Conservation (phyloP, 73 alveolate species). For the Tetrahymena malaccensis region DNA sequence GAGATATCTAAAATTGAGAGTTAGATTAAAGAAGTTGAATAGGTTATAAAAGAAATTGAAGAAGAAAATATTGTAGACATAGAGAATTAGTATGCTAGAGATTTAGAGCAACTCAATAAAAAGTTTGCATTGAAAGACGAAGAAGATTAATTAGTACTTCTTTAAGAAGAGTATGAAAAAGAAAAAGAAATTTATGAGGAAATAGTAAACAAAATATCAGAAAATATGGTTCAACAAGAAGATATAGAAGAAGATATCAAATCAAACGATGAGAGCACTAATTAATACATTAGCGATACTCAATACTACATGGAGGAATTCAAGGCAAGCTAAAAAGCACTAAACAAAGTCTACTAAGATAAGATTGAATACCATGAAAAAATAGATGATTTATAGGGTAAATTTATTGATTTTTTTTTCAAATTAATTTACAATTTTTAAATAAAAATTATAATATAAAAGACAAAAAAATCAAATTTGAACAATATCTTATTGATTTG, state of each 20-base stretch:
- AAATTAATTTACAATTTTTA: background rate
- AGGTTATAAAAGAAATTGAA: background rate
- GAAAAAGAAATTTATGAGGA: background rate
- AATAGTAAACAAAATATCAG: background rate
- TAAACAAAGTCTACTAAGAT: background rate
- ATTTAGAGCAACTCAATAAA: background rate
- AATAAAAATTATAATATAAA: background rate
- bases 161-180: background rate
- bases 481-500: background rate
- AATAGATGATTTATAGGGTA: background rate
- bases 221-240: background rate
- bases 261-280: background rate
- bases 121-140: background rate
- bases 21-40: background rate
- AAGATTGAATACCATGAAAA: background rate
- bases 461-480: background rate
- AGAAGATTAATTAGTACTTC: background rate
- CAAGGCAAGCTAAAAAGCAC: background rate
- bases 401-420: background rate
- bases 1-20: background rate
- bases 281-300: background rate
- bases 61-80: background rate
- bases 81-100: background rate
- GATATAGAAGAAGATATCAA: background rate
- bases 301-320: background rate